Percentiles rank a stretch among this genome's conserved stretches.
These are phyloP conservation scores for Neofusicoccum cordaticola DNA, from an alignment of 2,329 filamentous ascomycete genomes.

Conservation along the genomic window DNA sequence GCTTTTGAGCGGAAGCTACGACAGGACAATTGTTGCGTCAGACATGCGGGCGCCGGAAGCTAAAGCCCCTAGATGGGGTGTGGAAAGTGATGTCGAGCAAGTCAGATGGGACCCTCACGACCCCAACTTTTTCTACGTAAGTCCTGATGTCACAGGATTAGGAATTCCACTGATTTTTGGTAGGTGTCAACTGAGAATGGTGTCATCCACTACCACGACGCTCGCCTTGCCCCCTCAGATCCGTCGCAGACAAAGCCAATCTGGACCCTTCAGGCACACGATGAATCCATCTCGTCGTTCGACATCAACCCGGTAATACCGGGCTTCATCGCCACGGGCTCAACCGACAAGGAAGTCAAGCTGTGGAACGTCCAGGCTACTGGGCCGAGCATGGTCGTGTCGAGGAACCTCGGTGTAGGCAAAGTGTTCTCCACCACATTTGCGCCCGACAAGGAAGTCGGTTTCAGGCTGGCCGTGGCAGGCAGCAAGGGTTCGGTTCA, in stretches of 20 bases:
- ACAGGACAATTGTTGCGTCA: conserved; percentile 87
- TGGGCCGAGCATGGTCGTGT: conserved; percentile 86
- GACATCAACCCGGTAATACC: conserved; percentile 88
- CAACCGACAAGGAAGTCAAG: conserved; percentile 92
- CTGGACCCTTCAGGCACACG: conserved; percentile 95
- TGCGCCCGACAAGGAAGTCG: conserved; percentile 84
- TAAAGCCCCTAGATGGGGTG: conserved; percentile 79
- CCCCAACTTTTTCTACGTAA: conserved; percentile 86
- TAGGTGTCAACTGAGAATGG: conserved; percentile 79
- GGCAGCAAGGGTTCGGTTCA: conserved; percentile 91
- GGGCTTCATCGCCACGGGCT: conserved; percentile 89
- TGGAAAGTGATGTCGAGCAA: conserved; percentile 92
- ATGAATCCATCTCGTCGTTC: conserved; percentile 86
- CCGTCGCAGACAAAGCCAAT: conserved; percentile 77
- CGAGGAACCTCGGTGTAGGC: conserved; percentile 87
- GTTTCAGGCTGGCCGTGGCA: conserved; percentile 87
- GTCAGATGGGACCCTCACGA: conserved; percentile 93
- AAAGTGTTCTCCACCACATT: conserved; percentile 92
- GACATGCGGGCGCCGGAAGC: conserved; percentile 93
- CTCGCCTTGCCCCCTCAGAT: conserved; percentile 69
- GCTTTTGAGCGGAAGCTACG: conserved; percentile 89
- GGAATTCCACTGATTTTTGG: conserved; percentile 22
- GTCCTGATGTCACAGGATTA: conserved; percentile 20
- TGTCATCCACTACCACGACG: conserved; percentile 87
- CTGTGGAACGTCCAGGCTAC: conserved; percentile 85